Evolutionary conservation across 805 yeast genomes (phyloP), one percentile per base, ranked within the genome.

Genomic region (Myxozyma nipponensis): DNA sequence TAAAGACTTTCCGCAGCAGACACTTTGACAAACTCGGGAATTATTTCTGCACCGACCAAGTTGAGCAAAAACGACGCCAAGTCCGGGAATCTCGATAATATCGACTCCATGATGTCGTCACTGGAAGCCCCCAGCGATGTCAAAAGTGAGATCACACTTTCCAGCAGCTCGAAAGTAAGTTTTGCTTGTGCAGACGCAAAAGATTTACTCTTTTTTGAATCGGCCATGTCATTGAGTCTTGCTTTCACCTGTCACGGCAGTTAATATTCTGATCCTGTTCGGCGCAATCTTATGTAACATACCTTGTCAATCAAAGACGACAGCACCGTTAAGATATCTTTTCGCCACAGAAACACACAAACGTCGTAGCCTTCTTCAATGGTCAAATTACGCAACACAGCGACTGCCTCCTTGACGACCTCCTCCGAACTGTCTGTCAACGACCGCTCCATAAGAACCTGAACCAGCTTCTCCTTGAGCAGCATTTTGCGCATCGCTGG

Each of bases 321-420:
- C 18, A 58, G 73, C 24, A 77, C 69, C 0, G 77, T 72, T 85
- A 95, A 83, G 38, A 91, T 79, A 54, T 84, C 81, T 17, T 81
- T 79, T 63, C 97, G 78, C 86, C 95, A 84, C 47, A 86, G 66
- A 65, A 78, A 79, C 19, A 79, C 77, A 24, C 88, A 80, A 34
- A 87, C 77, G 56, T 87, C 95, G 60, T 86, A 83, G 19, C 96
- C 97, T 68, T 89, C 95, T 63, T 87, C 95, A 46, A 87, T 73
- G 2, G 84, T 83, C 49, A 91, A 63, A 63, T 85, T 88, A 64
- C 96, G 77, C 56, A 93, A 69, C 22, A 91, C 71, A 1, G 96
- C 97, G 60, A 80, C 83, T 1, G 91, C 75, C 61, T 85, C 95
- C 19, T 85, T 84, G 18, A 86, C 83, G 40, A 87, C 79, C 58